phyloP scores from a whole-genome alignment of 2,329 filamentous ascomycete species.

The Penicillium glabrum region DNA sequence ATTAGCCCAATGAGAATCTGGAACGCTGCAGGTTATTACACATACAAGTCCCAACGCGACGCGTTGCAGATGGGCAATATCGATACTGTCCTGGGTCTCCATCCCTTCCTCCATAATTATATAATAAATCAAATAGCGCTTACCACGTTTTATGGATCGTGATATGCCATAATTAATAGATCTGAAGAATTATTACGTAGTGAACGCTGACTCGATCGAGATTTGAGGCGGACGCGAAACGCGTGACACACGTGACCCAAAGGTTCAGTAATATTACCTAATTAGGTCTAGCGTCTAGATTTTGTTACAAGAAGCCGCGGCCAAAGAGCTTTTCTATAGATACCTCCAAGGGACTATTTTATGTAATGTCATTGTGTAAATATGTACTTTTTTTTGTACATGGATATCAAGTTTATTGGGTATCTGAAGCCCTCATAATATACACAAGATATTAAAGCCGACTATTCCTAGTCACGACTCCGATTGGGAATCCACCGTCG shows the following conservation, averaged over 20 bases:
- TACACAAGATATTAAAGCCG: not conserved
- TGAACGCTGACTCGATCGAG: not conserved
- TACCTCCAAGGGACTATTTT: not conserved
- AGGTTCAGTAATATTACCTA: constrained; percentile 25
- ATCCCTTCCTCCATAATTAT: constrained; percentile 14
- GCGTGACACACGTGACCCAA: constrained; percentile 28
- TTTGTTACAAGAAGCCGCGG: not conserved
- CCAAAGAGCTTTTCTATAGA: not conserved
- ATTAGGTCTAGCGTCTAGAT: constrained; percentile 13
- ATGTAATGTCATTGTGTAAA: not conserved
- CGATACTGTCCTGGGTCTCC: constrained; percentile 44
- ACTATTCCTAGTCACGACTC: constrained; percentile 57
- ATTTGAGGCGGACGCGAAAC: constrained; percentile 28
- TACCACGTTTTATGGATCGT: not conserved
- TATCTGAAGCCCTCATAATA: constrained; percentile 22
- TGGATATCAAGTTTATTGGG: constrained; percentile 6
- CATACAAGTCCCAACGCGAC: constrained; percentile 42
- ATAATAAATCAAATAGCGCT: not conserved
- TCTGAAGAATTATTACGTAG: not conserved
- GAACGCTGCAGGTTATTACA: constrained; percentile 32
- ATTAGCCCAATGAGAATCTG: constrained; percentile 30
- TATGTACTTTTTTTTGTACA: not conserved
- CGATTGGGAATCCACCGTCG: constrained; percentile 84
- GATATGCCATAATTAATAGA: not conserved
- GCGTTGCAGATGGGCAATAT: constrained; percentile 41